Percentiles rank a stretch among this genome's conserved stretches.
These are phyloP conservation scores for bread wheat (Triticum aestivum) DNA, from an alignment of 176 grass and related monocot genomes.

Conservation along the genomic window DNA sequence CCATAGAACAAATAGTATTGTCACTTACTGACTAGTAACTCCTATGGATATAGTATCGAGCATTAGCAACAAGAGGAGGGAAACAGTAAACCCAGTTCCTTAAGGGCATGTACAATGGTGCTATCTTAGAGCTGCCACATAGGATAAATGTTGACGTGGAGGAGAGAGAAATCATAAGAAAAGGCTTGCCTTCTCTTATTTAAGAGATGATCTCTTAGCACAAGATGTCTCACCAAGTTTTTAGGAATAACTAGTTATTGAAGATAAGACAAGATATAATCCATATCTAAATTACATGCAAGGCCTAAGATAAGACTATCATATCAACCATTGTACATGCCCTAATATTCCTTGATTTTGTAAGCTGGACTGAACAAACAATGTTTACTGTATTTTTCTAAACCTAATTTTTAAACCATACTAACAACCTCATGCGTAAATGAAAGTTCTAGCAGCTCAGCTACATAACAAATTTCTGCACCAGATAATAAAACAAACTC, in stretches of 20 bases:
- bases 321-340: too few relatives aligned
- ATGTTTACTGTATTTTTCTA: neutral
- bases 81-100: neutral
- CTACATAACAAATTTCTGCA: neutral
- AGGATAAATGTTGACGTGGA: too few relatives aligned
- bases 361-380: neutral
- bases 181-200: too few relatives aligned
- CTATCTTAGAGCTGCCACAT: too few relatives aligned
- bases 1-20: slow-evolving; percentile 1
- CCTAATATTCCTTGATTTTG: neutral
- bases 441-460: neutral
- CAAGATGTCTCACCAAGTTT: too few relatives aligned
- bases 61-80: neutral
- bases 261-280: too few relatives aligned
- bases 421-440: neutral
- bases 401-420: neutral
- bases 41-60: slow-evolving; percentile 10
- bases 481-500: neutral
- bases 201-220: too few relatives aligned
- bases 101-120: neutral
- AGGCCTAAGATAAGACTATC: too few relatives aligned
- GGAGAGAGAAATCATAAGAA: too few relatives aligned
- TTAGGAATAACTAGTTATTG: too few relatives aligned
- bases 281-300: too few relatives aligned
- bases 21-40: neutral